Conservation (phyloP, 2,329 filamentous ascomycete genomes). For the Penicillium sp. region DNA sequence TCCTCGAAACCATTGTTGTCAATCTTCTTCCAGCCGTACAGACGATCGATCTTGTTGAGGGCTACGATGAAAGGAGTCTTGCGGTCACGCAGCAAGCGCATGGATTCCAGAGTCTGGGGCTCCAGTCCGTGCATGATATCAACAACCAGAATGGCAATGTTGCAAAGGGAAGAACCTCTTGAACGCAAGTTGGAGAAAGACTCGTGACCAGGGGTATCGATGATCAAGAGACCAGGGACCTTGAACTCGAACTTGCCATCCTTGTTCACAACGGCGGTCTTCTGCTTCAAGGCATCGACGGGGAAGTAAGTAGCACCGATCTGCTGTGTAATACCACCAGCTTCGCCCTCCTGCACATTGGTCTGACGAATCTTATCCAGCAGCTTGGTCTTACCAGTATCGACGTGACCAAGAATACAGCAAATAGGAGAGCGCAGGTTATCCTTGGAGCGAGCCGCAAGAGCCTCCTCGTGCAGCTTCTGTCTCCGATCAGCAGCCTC, state of each 20-base stretch:
- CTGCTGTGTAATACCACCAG: slow-evolving; percentile 98
- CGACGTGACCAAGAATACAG: slow-evolving; percentile 99
- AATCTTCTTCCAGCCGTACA: slow-evolving; percentile 98
- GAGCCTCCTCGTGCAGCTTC: slow-evolving; percentile 85
- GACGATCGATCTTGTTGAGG: slow-evolving; percentile 98
- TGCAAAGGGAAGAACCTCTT: slow-evolving; percentile 95
- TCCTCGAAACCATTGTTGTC: slow-evolving; percentile 98
- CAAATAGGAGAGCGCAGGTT: slow-evolving; percentile 96
- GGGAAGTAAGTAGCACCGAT: slow-evolving; percentile 99
- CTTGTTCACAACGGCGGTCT: slow-evolving; percentile 89
- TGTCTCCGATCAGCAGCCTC: slow-evolving; percentile 86
- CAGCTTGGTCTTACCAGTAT: slow-evolving; percentile 99
- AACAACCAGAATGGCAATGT: slow-evolving; percentile 97
- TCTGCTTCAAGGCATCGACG: slow-evolving; percentile 85
- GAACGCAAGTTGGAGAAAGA: slow-evolving; percentile 98
- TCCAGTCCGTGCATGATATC: slow-evolving; percentile 99
- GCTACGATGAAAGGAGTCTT: slow-evolving; percentile 99
- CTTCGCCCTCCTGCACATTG: slow-evolving; percentile 98
- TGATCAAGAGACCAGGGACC: slow-evolving; percentile 92
- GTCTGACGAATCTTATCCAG: slow-evolving; percentile 98
- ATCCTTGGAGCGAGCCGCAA: slow-evolving; percentile 89
- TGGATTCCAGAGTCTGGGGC: slow-evolving; percentile 94
- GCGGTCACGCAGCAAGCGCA: slow-evolving; percentile 86
- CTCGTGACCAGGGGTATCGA: slow-evolving; percentile 99
- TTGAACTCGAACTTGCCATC: slow-evolving; percentile 94